Conservation (phyloP, 345 rosid genomes). For the Corymbia maculata region DNA sequence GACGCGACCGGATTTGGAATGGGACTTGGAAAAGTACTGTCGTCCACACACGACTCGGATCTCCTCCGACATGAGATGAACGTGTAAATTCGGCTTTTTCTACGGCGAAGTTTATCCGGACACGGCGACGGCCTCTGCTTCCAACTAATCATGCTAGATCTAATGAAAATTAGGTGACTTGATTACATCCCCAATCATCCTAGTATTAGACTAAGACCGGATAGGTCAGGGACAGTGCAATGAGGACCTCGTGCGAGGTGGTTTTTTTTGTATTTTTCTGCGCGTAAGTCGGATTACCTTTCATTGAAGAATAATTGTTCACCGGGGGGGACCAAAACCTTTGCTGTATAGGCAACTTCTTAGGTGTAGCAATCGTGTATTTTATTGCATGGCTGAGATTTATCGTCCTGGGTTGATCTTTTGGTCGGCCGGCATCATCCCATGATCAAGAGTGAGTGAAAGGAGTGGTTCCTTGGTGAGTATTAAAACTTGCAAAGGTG, state of each 20-base stretch:
- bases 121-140: neutral
- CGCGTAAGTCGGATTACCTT: neutral
- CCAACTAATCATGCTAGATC: neutral
- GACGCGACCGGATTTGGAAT: neutral
- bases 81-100: neutral
- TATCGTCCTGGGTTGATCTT: neutral
- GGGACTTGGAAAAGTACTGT: neutral
- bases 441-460: neutral
- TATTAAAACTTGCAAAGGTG: too few relatives aligned
- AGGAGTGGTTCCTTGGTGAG: too few relatives aligned
- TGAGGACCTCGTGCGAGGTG: neutral
- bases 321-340: neutral
- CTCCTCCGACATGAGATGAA: neutral
- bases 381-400: neutral
- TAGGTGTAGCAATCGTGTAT: neutral
- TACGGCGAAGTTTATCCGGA: neutral
- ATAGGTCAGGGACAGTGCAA: neutral
- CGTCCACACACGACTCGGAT: neutral
- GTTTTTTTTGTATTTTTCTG: neutral
- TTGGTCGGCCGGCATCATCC: neutral
- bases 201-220: neutral
- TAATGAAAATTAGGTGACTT: neutral
- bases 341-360: neutral
- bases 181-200: neutral
- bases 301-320: neutral